Evolutionary conservation across 1,284 basidiomycete genomes (phyloP).

Genomic region (Leccinum pseudoinsigne): DNA sequence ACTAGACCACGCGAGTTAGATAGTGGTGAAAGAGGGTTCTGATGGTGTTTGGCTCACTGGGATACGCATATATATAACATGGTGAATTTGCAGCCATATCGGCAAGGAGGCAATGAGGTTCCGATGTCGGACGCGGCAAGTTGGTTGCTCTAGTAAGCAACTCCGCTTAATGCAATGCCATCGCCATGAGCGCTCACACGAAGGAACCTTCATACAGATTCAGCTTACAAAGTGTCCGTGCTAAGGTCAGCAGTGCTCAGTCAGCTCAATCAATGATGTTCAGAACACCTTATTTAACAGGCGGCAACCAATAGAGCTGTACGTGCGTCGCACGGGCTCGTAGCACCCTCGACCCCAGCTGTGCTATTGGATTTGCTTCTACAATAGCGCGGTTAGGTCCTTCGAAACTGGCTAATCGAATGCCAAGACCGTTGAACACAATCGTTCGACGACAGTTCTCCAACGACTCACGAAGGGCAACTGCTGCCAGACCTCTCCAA

Average conservation of each 20-base stretch:
- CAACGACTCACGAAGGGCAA: not conserved
- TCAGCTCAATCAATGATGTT: not conserved
- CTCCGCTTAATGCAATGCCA: not conserved
- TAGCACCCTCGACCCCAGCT: not conserved
- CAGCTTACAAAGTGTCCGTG: conserved; percentile 6
- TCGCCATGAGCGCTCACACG: not conserved
- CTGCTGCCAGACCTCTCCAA: not conserved
- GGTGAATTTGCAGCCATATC: not conserved
- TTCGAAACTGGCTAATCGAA: not conserved
- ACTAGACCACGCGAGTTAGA: not conserved
- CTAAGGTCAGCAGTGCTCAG: not conserved
- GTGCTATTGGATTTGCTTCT: not conserved
- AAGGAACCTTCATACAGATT: not conserved
- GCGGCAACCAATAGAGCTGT: not conserved
- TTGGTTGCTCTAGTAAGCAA: not conserved
- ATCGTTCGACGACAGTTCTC: not conserved
- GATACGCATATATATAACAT: not conserved
- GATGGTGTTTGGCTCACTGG: not conserved
- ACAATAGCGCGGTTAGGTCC: not conserved
- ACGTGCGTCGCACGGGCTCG: not conserved
- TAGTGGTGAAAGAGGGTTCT: not conserved
- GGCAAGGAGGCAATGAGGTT: not conserved
- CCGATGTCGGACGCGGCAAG: not conserved
- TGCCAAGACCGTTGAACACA: not conserved
- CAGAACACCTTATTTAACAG: not conserved